phyloP scores from a whole-genome alignment of 768 basidiomycete species.

The Amanita rubescens region DNA sequence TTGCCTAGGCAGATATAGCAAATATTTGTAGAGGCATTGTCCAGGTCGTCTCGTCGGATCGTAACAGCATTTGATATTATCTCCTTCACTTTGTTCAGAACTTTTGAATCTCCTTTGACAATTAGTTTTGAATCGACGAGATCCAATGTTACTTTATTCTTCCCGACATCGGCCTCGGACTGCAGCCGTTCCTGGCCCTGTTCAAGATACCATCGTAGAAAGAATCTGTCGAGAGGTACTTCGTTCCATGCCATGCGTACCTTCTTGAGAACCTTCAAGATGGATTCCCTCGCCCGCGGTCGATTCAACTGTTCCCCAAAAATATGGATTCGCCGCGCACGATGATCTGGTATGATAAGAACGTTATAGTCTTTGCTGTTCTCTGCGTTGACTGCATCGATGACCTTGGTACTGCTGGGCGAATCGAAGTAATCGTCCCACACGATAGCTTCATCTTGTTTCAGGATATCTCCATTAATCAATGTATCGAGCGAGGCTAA shows the following conservation, averaged over 20 bases:
- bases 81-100: slow-evolving; percentile 21
- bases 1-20: slow-evolving; percentile 36
- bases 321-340: slow-evolving; percentile 28
- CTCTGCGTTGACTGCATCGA: slow-evolving; percentile 30
- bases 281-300: slow-evolving; percentile 20
- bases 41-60: slow-evolving; percentile 7
- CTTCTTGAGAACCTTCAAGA: slow-evolving; percentile 32
- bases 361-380: slow-evolving; percentile 25
- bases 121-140: slow-evolving; percentile 31
- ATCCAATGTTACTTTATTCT: slow-evolving; percentile 37
- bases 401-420: slow-evolving; percentile 28
- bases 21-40: slow-evolving; percentile 1
- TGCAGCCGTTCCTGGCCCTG: slow-evolving; percentile 29
- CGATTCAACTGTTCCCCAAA: slow-evolving; percentile 29
- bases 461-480: slow-evolving; percentile 31
- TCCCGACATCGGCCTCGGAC: slow-evolving; percentile 28
- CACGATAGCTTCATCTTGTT: slow-evolving; percentile 21
- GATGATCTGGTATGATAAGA: slow-evolving; percentile 26
- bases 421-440: slow-evolving; percentile 46
- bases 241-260: slow-evolving; percentile 28
- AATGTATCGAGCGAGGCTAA: slow-evolving; percentile 31
- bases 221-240: slow-evolving; percentile 25
- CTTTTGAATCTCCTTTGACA: slow-evolving; percentile 31
- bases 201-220: slow-evolving; percentile 30
- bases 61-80: slow-evolving; percentile 16